Evolutionary conservation across 192 early-diverging fungal genomes (phyloP).

Genomic region (Linnemannia exigua): DNA sequence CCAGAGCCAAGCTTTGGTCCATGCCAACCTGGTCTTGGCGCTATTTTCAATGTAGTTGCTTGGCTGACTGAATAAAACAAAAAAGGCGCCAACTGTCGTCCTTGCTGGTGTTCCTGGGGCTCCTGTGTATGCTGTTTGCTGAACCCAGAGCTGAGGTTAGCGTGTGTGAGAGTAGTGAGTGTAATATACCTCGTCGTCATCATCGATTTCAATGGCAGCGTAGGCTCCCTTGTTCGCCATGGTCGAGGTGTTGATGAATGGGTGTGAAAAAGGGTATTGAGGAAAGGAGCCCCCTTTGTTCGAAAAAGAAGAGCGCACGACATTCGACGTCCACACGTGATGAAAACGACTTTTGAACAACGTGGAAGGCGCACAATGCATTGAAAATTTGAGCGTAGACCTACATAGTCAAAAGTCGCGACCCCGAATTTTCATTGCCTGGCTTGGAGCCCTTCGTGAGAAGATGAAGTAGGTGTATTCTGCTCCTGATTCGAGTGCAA

Average conservation of each 20-base stretch:
- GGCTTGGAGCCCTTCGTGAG: background rate
- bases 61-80: too few relatives aligned
- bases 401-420: too few relatives aligned
- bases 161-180: background rate
- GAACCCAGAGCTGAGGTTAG: background rate
- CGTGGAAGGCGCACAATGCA: too few relatives aligned
- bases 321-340: background rate
- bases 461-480: background rate
- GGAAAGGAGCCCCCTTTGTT: too few relatives aligned
- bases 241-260: background rate
- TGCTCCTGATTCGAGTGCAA: background rate
- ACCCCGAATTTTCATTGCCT: background rate
- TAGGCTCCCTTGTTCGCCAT: constrained; percentile 53
- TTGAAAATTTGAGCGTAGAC: too few relatives aligned
- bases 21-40: too few relatives aligned
- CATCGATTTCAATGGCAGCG: constrained; percentile 54
- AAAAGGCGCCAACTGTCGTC: too few relatives aligned
- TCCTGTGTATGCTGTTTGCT: background rate
- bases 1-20: too few relatives aligned
- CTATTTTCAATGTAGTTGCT: too few relatives aligned
- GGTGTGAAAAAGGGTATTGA: background rate
- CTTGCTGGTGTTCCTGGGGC: background rate
- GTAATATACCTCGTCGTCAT: constrained; percentile 49
- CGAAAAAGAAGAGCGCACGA: background rate
- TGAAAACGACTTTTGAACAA: too few relatives aligned